These are phyloP conservation scores for Colletotrichum agaves DNA, from an alignment of 2,329 filamentous ascomycete species.

Conservation along the genomic window DNA sequence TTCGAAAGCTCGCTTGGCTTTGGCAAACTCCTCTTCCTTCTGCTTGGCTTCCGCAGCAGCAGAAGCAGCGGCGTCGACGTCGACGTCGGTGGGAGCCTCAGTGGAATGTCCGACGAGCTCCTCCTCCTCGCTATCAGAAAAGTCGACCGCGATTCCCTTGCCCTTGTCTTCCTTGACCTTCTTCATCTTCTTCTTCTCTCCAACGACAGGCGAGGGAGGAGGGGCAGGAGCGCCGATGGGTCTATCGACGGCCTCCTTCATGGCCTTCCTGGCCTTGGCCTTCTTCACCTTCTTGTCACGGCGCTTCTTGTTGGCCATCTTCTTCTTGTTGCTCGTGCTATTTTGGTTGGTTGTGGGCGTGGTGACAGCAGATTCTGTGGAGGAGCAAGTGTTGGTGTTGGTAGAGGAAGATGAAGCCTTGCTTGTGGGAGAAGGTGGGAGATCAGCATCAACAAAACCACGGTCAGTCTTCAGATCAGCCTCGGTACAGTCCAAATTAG, in stretches of 20 bases:
- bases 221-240: neutral
- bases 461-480: neutral
- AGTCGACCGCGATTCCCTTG: neutral
- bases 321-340: neutral
- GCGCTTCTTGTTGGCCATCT: constrained; percentile 7
- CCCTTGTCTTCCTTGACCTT: constrained; percentile 1
- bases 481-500: no score
- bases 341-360: neutral
- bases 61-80: neutral
- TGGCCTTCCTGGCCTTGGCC: constrained; percentile 9
- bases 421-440: neutral
- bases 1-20: constrained; percentile 3
- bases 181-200: neutral
- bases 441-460: neutral
- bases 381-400: neutral
- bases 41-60: neutral
- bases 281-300: neutral
- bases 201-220: neutral
- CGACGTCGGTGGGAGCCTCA: neutral
- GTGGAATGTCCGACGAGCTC: neutral
- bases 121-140: constrained; percentile 3
- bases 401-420: neutral
- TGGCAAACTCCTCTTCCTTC: constrained; percentile 4
- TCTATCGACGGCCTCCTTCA: neutral
- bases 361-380: neutral